Evolutionary conservation across 495 filamentous ascomycete species (phyloP).

Genomic region (Barbatosphaeria neglecta): DNA sequence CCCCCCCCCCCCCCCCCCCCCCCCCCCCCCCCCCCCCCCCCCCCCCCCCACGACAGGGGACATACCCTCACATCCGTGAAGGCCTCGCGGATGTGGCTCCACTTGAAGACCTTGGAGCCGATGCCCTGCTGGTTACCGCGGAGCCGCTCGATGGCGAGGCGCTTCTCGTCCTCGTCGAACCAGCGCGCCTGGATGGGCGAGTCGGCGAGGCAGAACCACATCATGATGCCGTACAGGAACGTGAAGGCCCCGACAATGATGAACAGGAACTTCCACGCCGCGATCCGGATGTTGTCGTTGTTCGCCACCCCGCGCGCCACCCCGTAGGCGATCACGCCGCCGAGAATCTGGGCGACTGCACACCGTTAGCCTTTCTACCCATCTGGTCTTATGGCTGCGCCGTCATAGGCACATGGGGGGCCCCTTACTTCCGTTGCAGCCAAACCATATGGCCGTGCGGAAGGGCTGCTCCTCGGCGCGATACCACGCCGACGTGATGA

Average conservation of each 20-base stretch:
- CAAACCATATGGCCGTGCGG: slow-evolving; percentile 36
- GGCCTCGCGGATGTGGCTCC: neutral
- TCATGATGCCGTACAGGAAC: slow-evolving; percentile 37
- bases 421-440: slow-evolving; percentile 42
- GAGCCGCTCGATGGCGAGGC: neutral
- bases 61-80: neutral
- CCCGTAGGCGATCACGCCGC: slow-evolving; percentile 37
- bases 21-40: no score
- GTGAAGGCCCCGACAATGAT: slow-evolving; percentile 48
- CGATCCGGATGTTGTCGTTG: slow-evolving; percentile 17
- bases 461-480: neutral
- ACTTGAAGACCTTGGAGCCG: neutral
- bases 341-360: slow-evolving; percentile 25
- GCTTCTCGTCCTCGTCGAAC: slow-evolving; percentile 42
- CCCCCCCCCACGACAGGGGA: no score
- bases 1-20: no score
- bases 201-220: slow-evolving; percentile 50
- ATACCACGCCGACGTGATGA: slow-evolving; percentile 2
- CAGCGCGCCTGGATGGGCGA: slow-evolving; percentile 51
- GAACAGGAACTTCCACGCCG: slow-evolving; percentile 54
- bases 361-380: neutral
- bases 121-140: slow-evolving; percentile 1
- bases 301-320: slow-evolving; percentile 28
- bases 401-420: slow-evolving; percentile 42
- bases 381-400: slow-evolving; percentile 2